Conservation (phyloP, 208 protist genomes). For the Leishmania braziliensis region DNA sequence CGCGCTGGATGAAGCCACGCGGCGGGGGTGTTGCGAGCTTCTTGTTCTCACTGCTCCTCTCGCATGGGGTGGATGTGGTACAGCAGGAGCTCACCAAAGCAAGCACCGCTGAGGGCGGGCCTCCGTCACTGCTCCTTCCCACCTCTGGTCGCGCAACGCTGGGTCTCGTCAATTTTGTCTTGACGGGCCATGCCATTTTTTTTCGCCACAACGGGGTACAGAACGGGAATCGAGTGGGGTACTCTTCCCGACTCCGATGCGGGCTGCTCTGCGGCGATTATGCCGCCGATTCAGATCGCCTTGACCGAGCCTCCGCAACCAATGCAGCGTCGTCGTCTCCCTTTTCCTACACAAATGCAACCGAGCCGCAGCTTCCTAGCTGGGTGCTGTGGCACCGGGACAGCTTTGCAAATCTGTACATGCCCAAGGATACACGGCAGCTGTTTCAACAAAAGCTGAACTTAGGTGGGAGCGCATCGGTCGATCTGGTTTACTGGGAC, state of each 20-base stretch:
- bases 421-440: conserved; percentile 65
- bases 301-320: background rate
- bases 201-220: conserved; percentile 43
- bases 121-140: conserved; percentile 15
- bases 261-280: conserved; percentile 41
- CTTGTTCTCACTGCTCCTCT: conserved; percentile 72
- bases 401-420: conserved; percentile 74
- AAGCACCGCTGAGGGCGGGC: conserved; percentile 20
- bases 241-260: conserved; percentile 26
- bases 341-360: conserved; percentile 36
- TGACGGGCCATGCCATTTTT: conserved; percentile 39
- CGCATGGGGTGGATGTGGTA: conserved; percentile 49
- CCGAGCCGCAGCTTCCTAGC: conserved; percentile 52
- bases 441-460: conserved; percentile 56
- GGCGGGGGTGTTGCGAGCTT: conserved; percentile 75
- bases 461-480: conserved; percentile 41
- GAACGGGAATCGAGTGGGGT: conserved; percentile 33
- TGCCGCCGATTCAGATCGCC: background rate
- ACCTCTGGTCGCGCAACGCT: conserved; percentile 40
- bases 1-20: conserved; percentile 56
- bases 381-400: conserved; percentile 74
- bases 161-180: conserved; percentile 55
- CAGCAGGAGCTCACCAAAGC: conserved; percentile 29
- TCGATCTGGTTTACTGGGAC: conserved; percentile 80
- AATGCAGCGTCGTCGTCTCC: background rate